Evolutionary conservation across 169 alveolate species (phyloP).

Genomic region (Perkinsus olseni): DNA sequence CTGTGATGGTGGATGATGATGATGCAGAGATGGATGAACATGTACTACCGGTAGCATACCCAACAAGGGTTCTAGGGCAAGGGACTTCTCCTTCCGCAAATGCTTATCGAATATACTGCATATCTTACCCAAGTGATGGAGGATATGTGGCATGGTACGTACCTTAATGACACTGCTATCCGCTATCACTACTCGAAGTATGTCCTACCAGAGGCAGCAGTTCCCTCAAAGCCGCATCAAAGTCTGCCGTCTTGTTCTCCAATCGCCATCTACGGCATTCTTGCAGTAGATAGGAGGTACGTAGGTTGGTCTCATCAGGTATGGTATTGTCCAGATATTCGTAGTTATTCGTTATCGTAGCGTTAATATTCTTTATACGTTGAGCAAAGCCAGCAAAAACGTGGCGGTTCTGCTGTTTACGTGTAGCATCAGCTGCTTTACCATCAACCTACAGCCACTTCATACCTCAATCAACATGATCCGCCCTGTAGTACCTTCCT

Average conservation of each 20-base stretch:
- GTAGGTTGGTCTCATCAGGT: background rate
- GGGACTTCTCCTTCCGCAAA: background rate
- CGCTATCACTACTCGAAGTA: background rate
- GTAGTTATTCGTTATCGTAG: background rate
- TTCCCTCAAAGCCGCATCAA: background rate
- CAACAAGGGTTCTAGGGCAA: background rate
- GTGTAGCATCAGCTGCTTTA: background rate
- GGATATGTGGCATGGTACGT: background rate
- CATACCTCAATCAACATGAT: background rate
- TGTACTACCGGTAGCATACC: background rate
- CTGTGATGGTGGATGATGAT: background rate
- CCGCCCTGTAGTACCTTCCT: background rate
- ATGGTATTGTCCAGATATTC: background rate
- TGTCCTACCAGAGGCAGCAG: background rate
- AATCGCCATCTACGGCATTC: background rate
- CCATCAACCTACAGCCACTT: background rate
- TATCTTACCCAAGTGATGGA: background rate
- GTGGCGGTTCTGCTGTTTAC: background rate
- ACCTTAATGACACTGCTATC: background rate
- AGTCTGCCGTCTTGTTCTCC: background rate
- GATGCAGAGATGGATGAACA: background rate
- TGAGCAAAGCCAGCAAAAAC: background rate
- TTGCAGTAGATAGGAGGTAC: background rate
- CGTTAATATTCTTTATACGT: background rate
- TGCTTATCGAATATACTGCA: background rate